Evolutionary conservation across 2,329 filamentous ascomycete species (phyloP).

Genomic region (Hypomyces rosellus): DNA sequence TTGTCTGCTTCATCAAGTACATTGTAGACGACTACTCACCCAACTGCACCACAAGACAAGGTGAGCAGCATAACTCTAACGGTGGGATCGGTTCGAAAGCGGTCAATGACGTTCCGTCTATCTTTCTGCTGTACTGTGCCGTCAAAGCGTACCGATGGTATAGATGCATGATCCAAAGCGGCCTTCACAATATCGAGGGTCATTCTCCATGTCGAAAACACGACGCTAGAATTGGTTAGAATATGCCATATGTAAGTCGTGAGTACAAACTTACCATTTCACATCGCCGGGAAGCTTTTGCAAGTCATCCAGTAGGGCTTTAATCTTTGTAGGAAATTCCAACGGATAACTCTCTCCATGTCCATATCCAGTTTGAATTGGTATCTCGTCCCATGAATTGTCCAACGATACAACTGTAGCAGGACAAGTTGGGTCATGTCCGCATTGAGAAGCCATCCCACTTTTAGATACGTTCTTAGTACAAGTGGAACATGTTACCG

Average conservation of each 20-base stretch:
- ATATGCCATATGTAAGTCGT: not conserved
- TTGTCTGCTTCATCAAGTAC: not conserved
- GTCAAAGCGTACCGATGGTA: conserved; percentile 39
- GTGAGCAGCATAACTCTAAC: conserved; percentile 42
- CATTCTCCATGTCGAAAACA: conserved; percentile 46
- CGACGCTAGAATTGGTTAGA: conserved; percentile 29
- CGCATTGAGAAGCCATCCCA: not conserved
- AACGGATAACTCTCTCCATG: not conserved
- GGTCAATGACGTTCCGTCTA: conserved; percentile 32
- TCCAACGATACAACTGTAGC: not conserved
- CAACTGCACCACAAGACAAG: conserved; percentile 45
- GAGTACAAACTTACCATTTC: not conserved
- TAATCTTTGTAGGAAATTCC: conserved; percentile 2
- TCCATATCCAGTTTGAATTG: not conserved
- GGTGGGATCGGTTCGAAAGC: conserved; percentile 31
- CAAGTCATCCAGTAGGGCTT: not conserved
- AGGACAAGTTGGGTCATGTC: not conserved
- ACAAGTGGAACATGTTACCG: conserved; percentile 23
- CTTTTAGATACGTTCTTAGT: not conserved
- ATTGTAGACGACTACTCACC: conserved; percentile 27
- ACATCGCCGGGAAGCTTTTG: not conserved
- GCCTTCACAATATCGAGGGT: conserved; percentile 40
- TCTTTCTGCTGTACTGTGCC: conserved; percentile 38
- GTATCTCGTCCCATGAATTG: not conserved
- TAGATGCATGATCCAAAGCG: conserved; percentile 28